Evolutionary conservation across 345 rosid genomes (phyloP).

Genomic region (Geranium brycei): DNA sequence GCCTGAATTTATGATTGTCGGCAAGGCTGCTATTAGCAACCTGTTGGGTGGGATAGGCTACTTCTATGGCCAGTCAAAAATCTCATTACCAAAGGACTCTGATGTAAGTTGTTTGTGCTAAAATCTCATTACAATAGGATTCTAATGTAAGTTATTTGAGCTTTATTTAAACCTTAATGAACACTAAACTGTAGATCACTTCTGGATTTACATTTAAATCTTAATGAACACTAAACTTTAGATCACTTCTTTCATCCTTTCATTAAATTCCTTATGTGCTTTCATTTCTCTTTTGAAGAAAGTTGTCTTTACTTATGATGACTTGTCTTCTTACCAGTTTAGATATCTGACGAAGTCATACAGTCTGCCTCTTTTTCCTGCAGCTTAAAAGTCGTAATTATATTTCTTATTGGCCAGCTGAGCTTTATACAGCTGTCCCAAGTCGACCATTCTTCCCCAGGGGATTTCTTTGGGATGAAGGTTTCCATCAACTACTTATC

Average conservation of each 20-base stretch:
- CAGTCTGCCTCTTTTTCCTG: conserved; percentile 22
- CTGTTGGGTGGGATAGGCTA: conserved; percentile 96
- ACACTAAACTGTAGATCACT: not conserved
- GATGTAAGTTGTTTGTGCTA: conserved; percentile 32
- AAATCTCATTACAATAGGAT: no score
- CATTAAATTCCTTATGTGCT: no score
- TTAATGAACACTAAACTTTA: no score
- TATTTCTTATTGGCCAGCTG: conserved; percentile 87
- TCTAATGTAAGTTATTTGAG: conserved; percentile 1
- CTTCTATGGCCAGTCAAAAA: conserved; percentile 80
- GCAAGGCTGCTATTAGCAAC: conserved; percentile 73
- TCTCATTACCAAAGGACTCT: conserved; percentile 38
- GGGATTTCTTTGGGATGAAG: conserved; percentile 99
- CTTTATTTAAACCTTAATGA: not conserved
- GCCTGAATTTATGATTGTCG: conserved; percentile 40
- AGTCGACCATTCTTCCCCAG: conserved; percentile 83
- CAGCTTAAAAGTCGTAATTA: conserved; percentile 39
- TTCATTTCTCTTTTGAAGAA: no score
- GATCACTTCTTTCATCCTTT: not conserved
- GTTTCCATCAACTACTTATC: conserved; percentile 79
- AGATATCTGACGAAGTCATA: conserved; percentile 21
- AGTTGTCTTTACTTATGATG: not conserved
- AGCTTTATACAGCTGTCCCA: conserved; percentile 89
- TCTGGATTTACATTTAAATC: not conserved
- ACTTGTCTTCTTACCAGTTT: conserved; percentile 5